Evolutionary conservation across 306 rosid species (phyloP).

Genomic region (Ochetophila trinervis): DNA sequence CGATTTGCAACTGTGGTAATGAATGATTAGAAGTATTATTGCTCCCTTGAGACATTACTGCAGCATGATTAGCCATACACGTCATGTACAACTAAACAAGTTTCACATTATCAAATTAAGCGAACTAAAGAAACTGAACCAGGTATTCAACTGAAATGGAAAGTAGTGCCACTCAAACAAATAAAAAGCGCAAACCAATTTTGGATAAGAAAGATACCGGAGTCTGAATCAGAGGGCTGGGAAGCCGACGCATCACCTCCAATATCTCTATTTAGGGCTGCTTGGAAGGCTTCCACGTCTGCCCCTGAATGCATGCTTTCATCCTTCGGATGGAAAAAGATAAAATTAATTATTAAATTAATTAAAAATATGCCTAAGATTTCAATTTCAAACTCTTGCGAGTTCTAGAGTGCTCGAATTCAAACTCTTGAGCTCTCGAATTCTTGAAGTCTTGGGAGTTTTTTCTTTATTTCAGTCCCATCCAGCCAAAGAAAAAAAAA

Average conservation of each 20-base stretch:
- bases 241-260: constrained; percentile 63
- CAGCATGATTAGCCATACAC: constrained; percentile 21
- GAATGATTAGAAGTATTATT: constrained; percentile 50
- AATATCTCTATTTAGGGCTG: constrained; percentile 72
- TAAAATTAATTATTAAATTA: background rate
- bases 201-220: constrained; percentile 32
- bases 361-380: background rate
- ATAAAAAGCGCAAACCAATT: background rate
- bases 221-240: constrained; percentile 49
- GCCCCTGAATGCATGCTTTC: constrained; percentile 90
- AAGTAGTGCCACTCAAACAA: too few species aligned
- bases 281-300: constrained; percentile 85
- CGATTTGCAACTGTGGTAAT: constrained; percentile 40
- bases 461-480: background rate
- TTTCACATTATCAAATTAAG: background rate
- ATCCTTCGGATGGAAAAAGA: constrained; percentile 39
- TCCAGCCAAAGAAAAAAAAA: too few species aligned
- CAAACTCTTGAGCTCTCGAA: too few species aligned
- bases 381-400: background rate
- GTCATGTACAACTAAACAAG: constrained; percentile 2
- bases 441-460: too few species aligned
- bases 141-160: background rate
- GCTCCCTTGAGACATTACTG: constrained; percentile 51
- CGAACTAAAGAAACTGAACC: background rate
- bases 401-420: background rate